Conservation (phyloP, 1,284 basidiomycete species). For the Ganoderma multipileum region DNA sequence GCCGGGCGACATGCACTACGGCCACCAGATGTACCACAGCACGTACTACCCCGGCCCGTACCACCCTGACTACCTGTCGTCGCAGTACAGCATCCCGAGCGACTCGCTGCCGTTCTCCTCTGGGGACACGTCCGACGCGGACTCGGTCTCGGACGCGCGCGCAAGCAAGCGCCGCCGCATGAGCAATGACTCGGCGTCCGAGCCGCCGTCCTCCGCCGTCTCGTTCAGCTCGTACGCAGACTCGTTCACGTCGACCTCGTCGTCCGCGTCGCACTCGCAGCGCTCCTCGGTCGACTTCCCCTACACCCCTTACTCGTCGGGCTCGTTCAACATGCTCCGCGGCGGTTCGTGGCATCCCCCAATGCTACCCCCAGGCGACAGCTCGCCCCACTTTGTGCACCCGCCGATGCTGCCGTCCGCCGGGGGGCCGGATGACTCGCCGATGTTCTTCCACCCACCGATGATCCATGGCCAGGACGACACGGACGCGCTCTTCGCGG, state of each 20-base stretch:
- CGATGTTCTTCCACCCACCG: constrained; percentile 57
- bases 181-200: constrained; percentile 74
- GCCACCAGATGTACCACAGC: constrained; percentile 36
- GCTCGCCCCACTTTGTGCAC: constrained; percentile 60
- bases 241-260: constrained; percentile 47
- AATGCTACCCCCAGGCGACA: constrained; percentile 58
- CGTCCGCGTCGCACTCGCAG: constrained; percentile 49
- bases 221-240: constrained; percentile 44
- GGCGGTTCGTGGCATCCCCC: constrained; percentile 76
- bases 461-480: constrained; percentile 43
- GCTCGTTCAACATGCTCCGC: constrained; percentile 50
- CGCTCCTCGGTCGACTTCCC: constrained; percentile 70
- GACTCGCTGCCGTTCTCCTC: constrained; percentile 59
- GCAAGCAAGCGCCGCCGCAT: constrained; percentile 71
- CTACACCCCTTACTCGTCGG: constrained; percentile 44
- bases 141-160: constrained; percentile 51
- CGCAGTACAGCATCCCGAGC: constrained; percentile 47
- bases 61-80: constrained; percentile 69
- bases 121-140: constrained; percentile 50
- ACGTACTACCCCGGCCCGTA: constrained; percentile 69
- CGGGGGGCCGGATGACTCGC: constrained; percentile 50
- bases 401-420: constrained; percentile 62
- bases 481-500: constrained; percentile 55
- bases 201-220: constrained; percentile 50
- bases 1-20: constrained; percentile 41